phyloP scores from a whole-genome alignment of 768 basidiomycete species.

The Hysterangium stoloniferum region DNA sequence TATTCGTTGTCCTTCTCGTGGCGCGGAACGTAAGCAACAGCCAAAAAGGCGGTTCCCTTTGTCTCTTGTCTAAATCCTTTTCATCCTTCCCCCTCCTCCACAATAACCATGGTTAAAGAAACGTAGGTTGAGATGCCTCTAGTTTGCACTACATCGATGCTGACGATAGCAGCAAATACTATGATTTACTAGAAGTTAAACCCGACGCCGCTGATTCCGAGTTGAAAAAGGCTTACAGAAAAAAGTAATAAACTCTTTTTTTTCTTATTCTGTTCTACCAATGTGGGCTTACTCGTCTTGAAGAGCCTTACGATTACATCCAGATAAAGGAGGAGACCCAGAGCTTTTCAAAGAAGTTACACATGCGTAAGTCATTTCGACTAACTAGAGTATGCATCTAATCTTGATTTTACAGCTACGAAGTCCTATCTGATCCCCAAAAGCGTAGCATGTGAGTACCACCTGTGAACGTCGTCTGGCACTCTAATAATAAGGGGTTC shows the following conservation, averaged over 20 bases:
- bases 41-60: conserved; percentile 13
- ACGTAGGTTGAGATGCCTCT: conserved; percentile 34
- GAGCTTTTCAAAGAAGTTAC: conserved; percentile 97
- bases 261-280: neutral
- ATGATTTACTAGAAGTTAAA: conserved; percentile 85
- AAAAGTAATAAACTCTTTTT: conserved; percentile 50
- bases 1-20: conserved; percentile 19
- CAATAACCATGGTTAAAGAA: conserved; percentile 64
- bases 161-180: conserved; percentile 58
- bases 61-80: conserved; percentile 9
- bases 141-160: neutral
- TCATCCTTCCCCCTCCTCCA: conserved; percentile 14
- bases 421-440: conserved; percentile 84
- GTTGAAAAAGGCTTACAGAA: conserved; percentile 93
- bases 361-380: conserved; percentile 64
- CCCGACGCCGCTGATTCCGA: conserved; percentile 75
- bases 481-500: neutral
- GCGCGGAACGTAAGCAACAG: conserved; percentile 13
- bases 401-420: conserved; percentile 50
- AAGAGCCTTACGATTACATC: conserved; percentile 79
- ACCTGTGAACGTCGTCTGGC: neutral
- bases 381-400: too few species aligned
- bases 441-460: conserved; percentile 46
- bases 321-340: conserved; percentile 93
- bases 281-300: conserved; percentile 5